Conservation (phyloP, 371 early-diverging fungal genomes). For the Mucor racemosus region DNA sequence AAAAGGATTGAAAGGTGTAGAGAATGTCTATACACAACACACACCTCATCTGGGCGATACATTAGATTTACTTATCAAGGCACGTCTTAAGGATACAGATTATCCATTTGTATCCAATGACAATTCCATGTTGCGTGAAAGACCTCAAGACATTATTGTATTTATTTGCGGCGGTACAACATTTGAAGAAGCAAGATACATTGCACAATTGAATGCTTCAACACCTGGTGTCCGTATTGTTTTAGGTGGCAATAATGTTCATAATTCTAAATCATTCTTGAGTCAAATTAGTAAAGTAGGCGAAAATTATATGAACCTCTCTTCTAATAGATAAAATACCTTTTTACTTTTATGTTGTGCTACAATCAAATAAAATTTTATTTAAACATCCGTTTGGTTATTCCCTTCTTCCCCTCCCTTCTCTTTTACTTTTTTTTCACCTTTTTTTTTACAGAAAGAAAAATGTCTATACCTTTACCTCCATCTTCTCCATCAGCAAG, state of each 20-base stretch:
- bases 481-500: conserved; percentile 33
- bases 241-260: conserved; percentile 88
- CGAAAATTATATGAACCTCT: conserved; percentile 17
- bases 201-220: conserved; percentile 78
- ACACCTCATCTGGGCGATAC: conserved; percentile 82
- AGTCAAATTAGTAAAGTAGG: conserved; percentile 19
- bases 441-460: background rate
- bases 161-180: conserved; percentile 95
- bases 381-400: conserved; percentile 3
- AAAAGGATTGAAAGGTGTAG: conserved; percentile 93
- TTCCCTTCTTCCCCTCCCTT: background rate
- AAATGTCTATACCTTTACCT: conserved; percentile 20
- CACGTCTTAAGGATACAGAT: conserved; percentile 73
- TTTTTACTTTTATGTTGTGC: background rate
- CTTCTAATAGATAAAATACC: background rate
- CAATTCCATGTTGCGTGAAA: conserved; percentile 65
- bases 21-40: conserved; percentile 98
- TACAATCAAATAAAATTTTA: conserved; percentile 5
- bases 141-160: conserved; percentile 93
- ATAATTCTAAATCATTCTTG: conserved; percentile 65
- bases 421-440: conserved; percentile 7
- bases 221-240: conserved; percentile 81
- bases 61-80: conserved; percentile 79
- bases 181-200: conserved; percentile 88
- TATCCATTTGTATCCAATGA: conserved; percentile 71